These are phyloP conservation scores for Bruguiera sexangula DNA, from an alignment of 345 rosid species.

Conservation along the genomic window DNA sequence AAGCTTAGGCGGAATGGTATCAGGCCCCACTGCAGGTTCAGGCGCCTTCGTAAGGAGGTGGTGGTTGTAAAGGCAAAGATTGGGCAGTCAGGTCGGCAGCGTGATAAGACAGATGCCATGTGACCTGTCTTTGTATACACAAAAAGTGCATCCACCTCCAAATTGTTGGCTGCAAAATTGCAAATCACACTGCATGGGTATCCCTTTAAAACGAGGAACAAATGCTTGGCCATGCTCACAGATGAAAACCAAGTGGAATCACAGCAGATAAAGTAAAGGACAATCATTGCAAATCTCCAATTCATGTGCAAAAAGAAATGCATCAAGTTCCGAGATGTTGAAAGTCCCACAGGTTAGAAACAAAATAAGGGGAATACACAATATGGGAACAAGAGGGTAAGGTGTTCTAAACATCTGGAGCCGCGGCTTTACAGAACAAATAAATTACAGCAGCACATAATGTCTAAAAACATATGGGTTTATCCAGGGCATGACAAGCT, in stretches of 20 bases:
- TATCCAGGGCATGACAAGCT: background rate
- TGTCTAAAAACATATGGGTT: background rate
- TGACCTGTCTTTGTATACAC: constrained; percentile 90
- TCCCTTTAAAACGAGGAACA: constrained; percentile 3
- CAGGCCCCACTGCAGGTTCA: constrained; percentile 96
- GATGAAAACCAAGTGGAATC: background rate
- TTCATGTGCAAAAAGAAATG: too few species aligned
- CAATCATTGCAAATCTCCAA: too few species aligned
- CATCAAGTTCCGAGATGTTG: too few species aligned
- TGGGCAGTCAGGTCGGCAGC: constrained; percentile 98
- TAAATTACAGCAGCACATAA: constrained; percentile 1
- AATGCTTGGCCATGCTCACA: background rate
- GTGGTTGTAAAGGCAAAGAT: constrained; percentile 87
- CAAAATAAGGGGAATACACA: background rate
- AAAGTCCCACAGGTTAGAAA: background rate
- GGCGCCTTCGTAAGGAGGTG: constrained; percentile 73
- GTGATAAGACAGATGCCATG: constrained; percentile 90
- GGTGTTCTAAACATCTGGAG: background rate
- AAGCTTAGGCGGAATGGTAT: constrained; percentile 96
- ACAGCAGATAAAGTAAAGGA: too few species aligned
- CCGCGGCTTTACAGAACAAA: background rate
- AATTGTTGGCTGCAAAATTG: constrained; percentile 75
- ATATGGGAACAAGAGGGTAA: background rate
- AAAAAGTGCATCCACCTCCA: constrained; percentile 87
- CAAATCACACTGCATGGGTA: constrained; percentile 6